Evolutionary conservation across 1,139 yeast genomes (phyloP).

Genomic region (Candida freyschussii): DNA sequence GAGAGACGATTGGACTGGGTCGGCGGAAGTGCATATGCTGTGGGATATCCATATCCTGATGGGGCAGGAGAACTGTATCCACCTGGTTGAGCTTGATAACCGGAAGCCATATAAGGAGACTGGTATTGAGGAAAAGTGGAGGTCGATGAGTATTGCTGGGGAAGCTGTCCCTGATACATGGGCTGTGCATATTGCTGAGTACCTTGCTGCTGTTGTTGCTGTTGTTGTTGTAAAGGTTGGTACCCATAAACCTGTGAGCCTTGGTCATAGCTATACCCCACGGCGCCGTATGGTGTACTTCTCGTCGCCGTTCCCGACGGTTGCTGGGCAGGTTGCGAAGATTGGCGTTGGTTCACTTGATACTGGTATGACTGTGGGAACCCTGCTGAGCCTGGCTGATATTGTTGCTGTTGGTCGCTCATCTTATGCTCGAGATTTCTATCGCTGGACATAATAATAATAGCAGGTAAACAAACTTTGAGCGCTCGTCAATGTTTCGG

Average conservation of each 20-base stretch:
- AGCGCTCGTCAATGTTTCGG: no score
- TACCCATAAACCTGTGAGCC: conserved; percentile 12
- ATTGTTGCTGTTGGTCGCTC: conserved; percentile 14
- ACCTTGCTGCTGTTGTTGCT: conserved; percentile 18
- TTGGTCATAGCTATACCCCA: conserved; percentile 1
- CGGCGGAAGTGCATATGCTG: conserved; percentile 7
- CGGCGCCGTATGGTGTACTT: conserved; percentile 1
- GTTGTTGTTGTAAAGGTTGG: conserved; percentile 13
- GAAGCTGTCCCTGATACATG: conserved; percentile 4
- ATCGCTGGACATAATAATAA: no score
- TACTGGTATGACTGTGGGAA: no score
- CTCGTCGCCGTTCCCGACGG: conserved; percentile 13
- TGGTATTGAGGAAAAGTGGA: conserved; percentile 5
- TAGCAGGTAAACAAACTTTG: no score
- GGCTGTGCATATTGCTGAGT: conserved; percentile 8
- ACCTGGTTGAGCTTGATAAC: conserved; percentile 14
- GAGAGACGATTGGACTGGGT: conserved; percentile 3
- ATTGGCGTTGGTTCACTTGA: no score
- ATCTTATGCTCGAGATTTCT: no score
- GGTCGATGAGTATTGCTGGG: conserved; percentile 4
- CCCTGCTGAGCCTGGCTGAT: conserved; percentile 10
- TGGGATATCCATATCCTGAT: conserved; percentile 9
- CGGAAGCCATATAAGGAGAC: background rate
- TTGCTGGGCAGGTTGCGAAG: conserved; percentile 20
- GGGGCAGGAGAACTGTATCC: conserved; percentile 1